Evolutionary conservation across 2,329 filamentous ascomycete species (phyloP).

Genomic region (Penicillium frequentans): DNA sequence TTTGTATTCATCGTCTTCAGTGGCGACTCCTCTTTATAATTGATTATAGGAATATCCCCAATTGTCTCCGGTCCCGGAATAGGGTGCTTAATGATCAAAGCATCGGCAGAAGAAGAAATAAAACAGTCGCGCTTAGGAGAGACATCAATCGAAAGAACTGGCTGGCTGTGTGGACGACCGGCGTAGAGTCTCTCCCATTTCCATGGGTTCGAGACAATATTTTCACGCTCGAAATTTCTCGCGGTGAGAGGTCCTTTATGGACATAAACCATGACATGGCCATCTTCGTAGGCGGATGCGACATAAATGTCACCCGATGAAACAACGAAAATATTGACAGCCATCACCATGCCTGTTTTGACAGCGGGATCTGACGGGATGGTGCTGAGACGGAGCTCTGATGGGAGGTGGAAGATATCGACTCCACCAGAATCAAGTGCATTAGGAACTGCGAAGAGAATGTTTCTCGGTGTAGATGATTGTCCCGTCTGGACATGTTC

Average conservation of each 20-base stretch:
- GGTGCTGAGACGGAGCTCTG: slow-evolving; percentile 65
- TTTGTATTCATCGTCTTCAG: slow-evolving; percentile 71
- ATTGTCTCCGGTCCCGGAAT: slow-evolving; percentile 45
- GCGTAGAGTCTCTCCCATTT: slow-evolving; percentile 61
- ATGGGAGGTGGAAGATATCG: slow-evolving; percentile 81
- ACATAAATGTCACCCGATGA: slow-evolving; percentile 56
- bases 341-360: slow-evolving; percentile 79
- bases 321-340: slow-evolving; percentile 62
- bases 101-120: slow-evolving; percentile 80
- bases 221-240: slow-evolving; percentile 27
- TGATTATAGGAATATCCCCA: slow-evolving; percentile 8
- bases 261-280: slow-evolving; percentile 66
- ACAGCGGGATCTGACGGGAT: slow-evolving; percentile 48
- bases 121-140: slow-evolving; percentile 57
- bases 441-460: slow-evolving; percentile 79
- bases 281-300: slow-evolving; percentile 81
- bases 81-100: slow-evolving; percentile 73
- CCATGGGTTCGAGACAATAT: slow-evolving; percentile 28
- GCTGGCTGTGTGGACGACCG: slow-evolving; percentile 71
- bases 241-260: slow-evolving; percentile 44
- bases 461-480: slow-evolving; percentile 28
- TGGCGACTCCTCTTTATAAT: slow-evolving; percentile 40
- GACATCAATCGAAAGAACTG: slow-evolving; percentile 72
- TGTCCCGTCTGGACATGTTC: slow-evolving; percentile 3
- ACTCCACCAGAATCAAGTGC: slow-evolving; percentile 72